Evolutionary conservation across 345 rosid genomes (phyloP).

Genomic region (Combretum micranthum): DNA sequence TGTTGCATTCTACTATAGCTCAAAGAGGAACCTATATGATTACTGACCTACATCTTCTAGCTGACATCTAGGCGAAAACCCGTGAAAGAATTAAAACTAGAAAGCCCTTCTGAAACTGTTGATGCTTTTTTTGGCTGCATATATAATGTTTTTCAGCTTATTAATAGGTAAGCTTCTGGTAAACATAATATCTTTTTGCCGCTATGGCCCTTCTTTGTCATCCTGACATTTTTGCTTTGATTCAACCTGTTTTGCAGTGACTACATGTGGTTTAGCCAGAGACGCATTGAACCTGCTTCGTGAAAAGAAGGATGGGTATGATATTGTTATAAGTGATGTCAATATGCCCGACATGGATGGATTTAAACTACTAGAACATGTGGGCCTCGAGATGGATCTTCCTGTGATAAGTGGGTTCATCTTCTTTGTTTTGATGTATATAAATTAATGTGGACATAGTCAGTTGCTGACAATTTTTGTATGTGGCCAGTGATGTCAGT

Average conservation of each 20-base stretch:
- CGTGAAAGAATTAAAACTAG: too few relatives aligned
- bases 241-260: conserved; percentile 42
- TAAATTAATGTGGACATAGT: not conserved
- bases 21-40: too few relatives aligned
- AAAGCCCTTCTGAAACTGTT: too few relatives aligned
- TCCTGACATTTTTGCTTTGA: conserved; percentile 5
- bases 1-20: too few relatives aligned
- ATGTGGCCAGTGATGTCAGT: conserved; percentile 82
- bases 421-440: conserved; percentile 8
- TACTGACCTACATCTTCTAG: too few relatives aligned
- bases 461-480: conserved; percentile 1
- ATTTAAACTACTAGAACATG: conserved; percentile 87
- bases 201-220: not conserved
- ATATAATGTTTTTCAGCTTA: too few relatives aligned
- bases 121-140: too few relatives aligned
- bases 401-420: conserved; percentile 85
- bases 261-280: conserved; percentile 84
- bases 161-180: too few relatives aligned
- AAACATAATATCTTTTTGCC: too few relatives aligned
- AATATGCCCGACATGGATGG: conserved; percentile 99
- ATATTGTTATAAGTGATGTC: conserved; percentile 90
- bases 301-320: conserved; percentile 84
- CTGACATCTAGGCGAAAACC: too few relatives aligned
- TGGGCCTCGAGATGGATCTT: conserved; percentile 94
- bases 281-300: conserved; percentile 75